Evolutionary conservation across 1,284 basidiomycete species (phyloP).

Genomic region (Ganoderma boninense): DNA sequence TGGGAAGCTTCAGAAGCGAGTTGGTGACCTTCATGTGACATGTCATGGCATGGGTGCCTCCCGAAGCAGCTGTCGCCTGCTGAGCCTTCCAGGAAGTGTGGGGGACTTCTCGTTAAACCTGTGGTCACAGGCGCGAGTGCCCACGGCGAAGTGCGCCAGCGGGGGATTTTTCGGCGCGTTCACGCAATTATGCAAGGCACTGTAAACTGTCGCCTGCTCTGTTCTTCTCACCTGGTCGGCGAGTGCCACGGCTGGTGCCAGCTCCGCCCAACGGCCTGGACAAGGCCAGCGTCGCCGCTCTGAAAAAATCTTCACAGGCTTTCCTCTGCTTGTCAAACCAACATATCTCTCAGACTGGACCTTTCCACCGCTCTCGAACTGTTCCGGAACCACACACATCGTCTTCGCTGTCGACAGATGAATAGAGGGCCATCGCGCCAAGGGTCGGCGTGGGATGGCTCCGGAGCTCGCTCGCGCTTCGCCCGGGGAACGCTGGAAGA

Average conservation of each 20-base stretch:
- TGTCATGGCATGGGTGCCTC: too few species aligned
- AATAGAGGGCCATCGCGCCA: not conserved
- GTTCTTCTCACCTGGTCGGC: not conserved
- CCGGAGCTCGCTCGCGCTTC: not conserved
- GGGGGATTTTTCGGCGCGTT: too few species aligned
- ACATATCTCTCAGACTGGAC: not conserved
- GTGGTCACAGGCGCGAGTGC: too few species aligned
- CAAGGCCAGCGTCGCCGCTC: not conserved
- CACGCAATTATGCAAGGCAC: too few species aligned
- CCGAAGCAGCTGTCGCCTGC: too few species aligned
- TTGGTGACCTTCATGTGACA: too few species aligned
- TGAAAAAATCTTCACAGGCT: not conserved
- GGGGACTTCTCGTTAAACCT: too few species aligned
- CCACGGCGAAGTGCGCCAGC: too few species aligned
- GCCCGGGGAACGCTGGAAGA: not conserved
- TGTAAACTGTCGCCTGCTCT: not conserved
- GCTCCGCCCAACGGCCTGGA: not conserved
- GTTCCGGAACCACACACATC: too few species aligned
- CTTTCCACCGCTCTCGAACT: not conserved
- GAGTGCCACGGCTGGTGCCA: not conserved
- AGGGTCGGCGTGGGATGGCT: not conserved
- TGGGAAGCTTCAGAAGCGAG: too few species aligned
- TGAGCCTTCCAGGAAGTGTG: too few species aligned
- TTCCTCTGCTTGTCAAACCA: not conserved
- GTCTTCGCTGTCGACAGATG: not conserved